Evolutionary conservation across 2,329 filamentous ascomycete genomes (phyloP), one percentile per base, ranked within the genome.

Genomic region (Fusarium robinianum): DNA sequence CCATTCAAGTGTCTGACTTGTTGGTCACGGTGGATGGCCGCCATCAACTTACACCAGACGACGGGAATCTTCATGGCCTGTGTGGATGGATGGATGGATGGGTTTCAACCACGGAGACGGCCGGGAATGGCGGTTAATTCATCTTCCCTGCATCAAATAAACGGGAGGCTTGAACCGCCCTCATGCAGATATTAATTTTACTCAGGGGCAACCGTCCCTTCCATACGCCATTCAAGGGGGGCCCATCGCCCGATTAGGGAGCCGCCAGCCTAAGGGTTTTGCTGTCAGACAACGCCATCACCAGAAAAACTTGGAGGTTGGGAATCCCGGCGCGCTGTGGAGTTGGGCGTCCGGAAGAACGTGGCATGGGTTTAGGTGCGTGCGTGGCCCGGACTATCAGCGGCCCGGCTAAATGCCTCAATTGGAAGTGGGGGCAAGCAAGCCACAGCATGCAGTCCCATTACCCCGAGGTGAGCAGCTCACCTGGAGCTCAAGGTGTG

Each of bases 241-340:
- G 32, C 41, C 36, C 33, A 29, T 42, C 29, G 17, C 41, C 43
- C 42, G 37, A 55, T 60, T 60, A 52, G 51, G 30, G 34, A 32
- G 17, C 15, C 22, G 10, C 8, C 7, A 18, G 3, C 30, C 40
- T 39, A 23, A 24, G 6, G 24, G 16, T 45, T 18, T 34, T 46
- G 33, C 17, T 24, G 22, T 38, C 33, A 45, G 44, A 39, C 41
- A 56, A 41, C 43, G 49, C 27, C 39, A 43, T 47, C 38, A 42
- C 46, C 31, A 52, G n/a, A 36, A 46, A 59, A 57, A 42, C 43
- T 41, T 29, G 54, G 55, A 57, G 57, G 57, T 51, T 58, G 57
- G 57, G 52, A n/a, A n/a, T n/a, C n/a, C n/a, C n/a, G n/a, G n/a
- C n/a, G n/a, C n/a, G n/a, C n/a, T n/a, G n/a, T n/a, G n/a, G n/a